Percentiles rank a stretch among this genome's conserved stretches.
These are phyloP conservation scores for Moesziomyces sp. DNA, from an alignment of 1,284 basidiomycete genomes.

Conservation along the genomic window DNA sequence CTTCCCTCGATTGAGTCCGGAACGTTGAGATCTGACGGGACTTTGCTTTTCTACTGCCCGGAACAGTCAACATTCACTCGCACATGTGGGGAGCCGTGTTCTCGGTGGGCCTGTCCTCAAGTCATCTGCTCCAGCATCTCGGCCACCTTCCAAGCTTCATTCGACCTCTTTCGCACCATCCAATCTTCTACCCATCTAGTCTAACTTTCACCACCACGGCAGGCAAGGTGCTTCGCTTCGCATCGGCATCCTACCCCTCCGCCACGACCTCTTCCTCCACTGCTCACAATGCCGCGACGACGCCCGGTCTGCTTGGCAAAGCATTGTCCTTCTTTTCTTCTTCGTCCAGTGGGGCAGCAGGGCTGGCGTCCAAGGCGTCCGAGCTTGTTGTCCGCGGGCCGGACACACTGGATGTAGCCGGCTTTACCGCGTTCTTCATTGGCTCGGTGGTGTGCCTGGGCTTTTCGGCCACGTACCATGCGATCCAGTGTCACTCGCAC, in stretches of 20 bases:
- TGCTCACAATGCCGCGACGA: not conserved
- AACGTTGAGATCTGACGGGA: not conserved
- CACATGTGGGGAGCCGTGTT: constrained; percentile 81
- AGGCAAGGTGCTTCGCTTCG: constrained; percentile 45
- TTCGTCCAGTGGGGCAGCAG: not conserved
- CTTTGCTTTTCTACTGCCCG: not conserved
- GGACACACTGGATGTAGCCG: constrained; percentile 76
- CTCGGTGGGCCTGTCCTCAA: constrained; percentile 72
- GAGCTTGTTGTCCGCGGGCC: constrained; percentile 64
- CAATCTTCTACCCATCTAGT: constrained; percentile 52
- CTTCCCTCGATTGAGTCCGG: no score
- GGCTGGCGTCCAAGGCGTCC: constrained; percentile 1
- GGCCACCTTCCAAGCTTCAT: constrained; percentile 43
- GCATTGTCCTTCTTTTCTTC: constrained; percentile 13
- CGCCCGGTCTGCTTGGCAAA: constrained; percentile 5
- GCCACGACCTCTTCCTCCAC: not conserved
- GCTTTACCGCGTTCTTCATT: constrained; percentile 78
- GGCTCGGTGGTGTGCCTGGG: constrained; percentile 80
- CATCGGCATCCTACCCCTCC: constrained; percentile 42
- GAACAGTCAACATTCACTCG: constrained; percentile 85
- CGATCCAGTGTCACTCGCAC: constrained; percentile 79
- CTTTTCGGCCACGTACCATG: constrained; percentile 82
- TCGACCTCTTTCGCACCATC: constrained; percentile 49
- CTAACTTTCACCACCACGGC: constrained; percentile 45
- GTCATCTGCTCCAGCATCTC: constrained; percentile 52